Evolutionary conservation across 108 stramenopile genomes (phyloP).

Genomic region (Skeletonema costatum): DNA sequence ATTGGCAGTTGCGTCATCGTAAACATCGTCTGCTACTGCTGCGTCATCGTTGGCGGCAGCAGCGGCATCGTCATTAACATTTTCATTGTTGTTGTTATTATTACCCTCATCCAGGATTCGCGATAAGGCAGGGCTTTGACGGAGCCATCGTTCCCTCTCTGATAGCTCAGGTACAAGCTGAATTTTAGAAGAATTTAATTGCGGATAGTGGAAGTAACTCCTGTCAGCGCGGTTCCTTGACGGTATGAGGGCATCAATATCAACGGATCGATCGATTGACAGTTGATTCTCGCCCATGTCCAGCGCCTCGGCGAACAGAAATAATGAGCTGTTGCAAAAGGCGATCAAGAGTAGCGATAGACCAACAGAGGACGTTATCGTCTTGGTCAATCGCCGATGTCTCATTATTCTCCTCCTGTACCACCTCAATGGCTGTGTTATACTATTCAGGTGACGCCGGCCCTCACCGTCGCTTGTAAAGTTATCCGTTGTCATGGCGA

Average conservation of each 20-base stretch:
- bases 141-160: conserved; percentile 24
- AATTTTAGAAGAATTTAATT: background rate
- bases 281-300: background rate
- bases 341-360: background rate
- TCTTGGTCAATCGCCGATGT: background rate
- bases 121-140: conserved; percentile 22
- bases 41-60: background rate
- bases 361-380: background rate
- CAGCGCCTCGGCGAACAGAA: background rate
- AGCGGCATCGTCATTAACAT: conserved; percentile 10
- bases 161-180: conserved; percentile 3
- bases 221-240: background rate
- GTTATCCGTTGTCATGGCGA: background rate
- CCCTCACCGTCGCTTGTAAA: background rate
- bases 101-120: conserved; percentile 22
- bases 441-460: background rate
- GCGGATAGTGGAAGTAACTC: background rate
- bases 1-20: conserved; percentile 2
- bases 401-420: background rate
- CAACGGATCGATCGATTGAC: background rate
- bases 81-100: conserved; percentile 1
- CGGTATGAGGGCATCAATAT: background rate
- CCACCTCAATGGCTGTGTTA: background rate
- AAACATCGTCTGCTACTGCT: conserved; percentile 2
- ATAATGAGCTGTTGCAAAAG: background rate